Percentiles rank a stretch among this genome's conserved stretches.
Evolutionary conservation across 306 rosid species (phyloP).

Genomic region (Cotoneaster glaucophyllus): DNA sequence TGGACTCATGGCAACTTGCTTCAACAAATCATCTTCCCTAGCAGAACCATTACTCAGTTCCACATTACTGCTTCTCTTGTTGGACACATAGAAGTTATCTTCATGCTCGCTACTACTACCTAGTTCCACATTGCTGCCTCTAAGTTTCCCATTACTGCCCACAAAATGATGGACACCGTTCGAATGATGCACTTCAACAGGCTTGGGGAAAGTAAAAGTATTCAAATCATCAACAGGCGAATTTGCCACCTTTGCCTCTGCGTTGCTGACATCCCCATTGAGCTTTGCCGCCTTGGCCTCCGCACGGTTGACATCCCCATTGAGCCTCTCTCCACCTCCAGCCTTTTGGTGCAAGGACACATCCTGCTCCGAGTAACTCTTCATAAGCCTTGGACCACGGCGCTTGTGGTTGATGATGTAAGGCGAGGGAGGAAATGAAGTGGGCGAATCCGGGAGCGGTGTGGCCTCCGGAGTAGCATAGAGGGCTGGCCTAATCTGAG

Average conservation of each 20-base stretch:
- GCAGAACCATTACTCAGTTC: conserved; percentile 19
- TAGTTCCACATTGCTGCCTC: conserved; percentile 25
- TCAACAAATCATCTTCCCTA: conserved; percentile 16
- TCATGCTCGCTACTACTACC: conserved; percentile 17
- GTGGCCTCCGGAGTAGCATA: conserved; percentile 83
- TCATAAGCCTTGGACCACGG: conserved; percentile 81
- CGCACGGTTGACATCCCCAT: conserved; percentile 5
- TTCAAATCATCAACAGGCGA: conserved; percentile 37
- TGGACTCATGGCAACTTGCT: conserved; percentile 20
- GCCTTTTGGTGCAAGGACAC: conserved; percentile 26
- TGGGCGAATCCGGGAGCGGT: conserved; percentile 76
- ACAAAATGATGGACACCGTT: conserved; percentile 31
- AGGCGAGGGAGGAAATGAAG: conserved; percentile 85
- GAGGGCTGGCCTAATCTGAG: conserved; percentile 71
- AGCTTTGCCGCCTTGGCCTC: conserved; percentile 17
- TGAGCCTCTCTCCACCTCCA: conserved; percentile 21
- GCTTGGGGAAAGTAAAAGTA: conserved; percentile 27
- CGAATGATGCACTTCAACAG: conserved; percentile 24
- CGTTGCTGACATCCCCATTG: conserved; percentile 10
- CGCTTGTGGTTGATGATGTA: conserved; percentile 92
- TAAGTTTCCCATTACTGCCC: conserved; percentile 15
- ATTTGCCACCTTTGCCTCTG: conserved; percentile 33
- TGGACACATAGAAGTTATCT: conserved; percentile 19
- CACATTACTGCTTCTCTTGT: conserved; percentile 35
- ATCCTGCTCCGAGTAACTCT: conserved; percentile 68